Conservation (phyloP, 345 rosid species). For the Pseudoturritis turrita region DNA sequence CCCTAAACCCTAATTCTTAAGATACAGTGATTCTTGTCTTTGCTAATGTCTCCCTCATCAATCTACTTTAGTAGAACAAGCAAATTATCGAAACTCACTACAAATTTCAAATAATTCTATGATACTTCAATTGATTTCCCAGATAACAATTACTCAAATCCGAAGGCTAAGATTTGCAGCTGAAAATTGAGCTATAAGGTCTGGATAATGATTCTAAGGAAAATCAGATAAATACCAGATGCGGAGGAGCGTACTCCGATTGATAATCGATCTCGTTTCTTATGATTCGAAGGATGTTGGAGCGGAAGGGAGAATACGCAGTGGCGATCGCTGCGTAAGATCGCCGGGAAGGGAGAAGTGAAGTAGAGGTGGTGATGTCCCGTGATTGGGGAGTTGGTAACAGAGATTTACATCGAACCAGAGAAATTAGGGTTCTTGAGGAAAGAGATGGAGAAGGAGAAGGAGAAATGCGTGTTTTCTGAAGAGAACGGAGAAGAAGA, state of each 20-base stretch:
- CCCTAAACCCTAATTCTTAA: neutral
- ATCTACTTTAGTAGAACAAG: neutral
- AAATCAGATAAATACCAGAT: constrained; percentile 33
- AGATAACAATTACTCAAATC: neutral
- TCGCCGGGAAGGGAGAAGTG: constrained; percentile 21
- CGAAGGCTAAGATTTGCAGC: neutral
- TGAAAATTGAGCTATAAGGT: neutral
- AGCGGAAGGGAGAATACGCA: constrained; percentile 44
- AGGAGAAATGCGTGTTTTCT: constrained; percentile 7
- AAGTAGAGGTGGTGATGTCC: constrained; percentile 9
- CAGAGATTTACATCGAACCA: constrained; percentile 1
- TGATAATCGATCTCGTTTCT: constrained; percentile 55
- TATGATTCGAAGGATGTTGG: constrained; percentile 66
- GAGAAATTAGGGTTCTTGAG: constrained; percentile 17
- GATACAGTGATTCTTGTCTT: neutral
- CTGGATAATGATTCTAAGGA: neutral
- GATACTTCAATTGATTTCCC: neutral
- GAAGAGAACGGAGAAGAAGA: constrained; percentile 22
- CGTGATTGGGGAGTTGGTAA: neutral
- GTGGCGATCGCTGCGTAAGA: constrained; percentile 9
- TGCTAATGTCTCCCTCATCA: neutral
- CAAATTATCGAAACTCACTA: neutral
- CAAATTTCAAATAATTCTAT: neutral
- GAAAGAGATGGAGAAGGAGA: neutral
- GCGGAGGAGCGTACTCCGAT: constrained; percentile 56